Evolutionary conservation across 1,139 yeast genomes (phyloP).

Genomic region (Candida dubliniensis): DNA sequence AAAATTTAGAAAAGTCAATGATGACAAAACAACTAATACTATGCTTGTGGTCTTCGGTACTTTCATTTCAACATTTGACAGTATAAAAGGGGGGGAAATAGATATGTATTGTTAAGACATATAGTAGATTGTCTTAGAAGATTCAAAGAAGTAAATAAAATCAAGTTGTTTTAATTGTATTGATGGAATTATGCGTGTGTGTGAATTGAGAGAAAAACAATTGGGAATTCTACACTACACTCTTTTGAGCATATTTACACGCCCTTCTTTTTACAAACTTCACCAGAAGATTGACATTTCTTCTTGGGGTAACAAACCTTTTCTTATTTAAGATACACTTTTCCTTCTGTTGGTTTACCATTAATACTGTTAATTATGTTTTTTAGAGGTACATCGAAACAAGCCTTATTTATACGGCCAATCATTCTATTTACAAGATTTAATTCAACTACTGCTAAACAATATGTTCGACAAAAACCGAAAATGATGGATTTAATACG

Average conservation of each 20-base stretch:
- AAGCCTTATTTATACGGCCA: not conserved
- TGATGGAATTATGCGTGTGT: too few relatives aligned
- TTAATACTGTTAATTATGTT: not conserved
- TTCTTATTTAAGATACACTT: too few relatives aligned
- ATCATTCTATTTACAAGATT: constrained; percentile 4
- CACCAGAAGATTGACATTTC: too few relatives aligned
- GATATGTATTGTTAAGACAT: not conserved
- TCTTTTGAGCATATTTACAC: too few relatives aligned
- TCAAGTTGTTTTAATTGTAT: too few relatives aligned
- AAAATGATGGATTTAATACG: constrained; percentile 22
- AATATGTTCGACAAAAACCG: constrained; percentile 17
- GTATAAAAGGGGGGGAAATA: not conserved
- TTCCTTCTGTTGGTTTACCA: not conserved
- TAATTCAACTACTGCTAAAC: constrained; percentile 14
- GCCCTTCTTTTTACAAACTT: too few relatives aligned
- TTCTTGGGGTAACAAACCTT: too few relatives aligned
- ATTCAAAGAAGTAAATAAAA: too few relatives aligned
- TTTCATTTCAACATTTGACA: constrained; percentile 23
- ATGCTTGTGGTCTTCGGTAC: constrained; percentile 40
- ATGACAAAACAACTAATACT: constrained; percentile 31
- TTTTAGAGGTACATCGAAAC: not conserved
- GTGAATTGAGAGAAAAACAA: too few relatives aligned
- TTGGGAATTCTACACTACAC: too few relatives aligned
- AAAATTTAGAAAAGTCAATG: constrained; percentile 30
- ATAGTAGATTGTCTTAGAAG: too few relatives aligned